Evolutionary conservation across 2,329 filamentous ascomycete genomes (phyloP).

Genomic region (Fusarium sororula): DNA sequence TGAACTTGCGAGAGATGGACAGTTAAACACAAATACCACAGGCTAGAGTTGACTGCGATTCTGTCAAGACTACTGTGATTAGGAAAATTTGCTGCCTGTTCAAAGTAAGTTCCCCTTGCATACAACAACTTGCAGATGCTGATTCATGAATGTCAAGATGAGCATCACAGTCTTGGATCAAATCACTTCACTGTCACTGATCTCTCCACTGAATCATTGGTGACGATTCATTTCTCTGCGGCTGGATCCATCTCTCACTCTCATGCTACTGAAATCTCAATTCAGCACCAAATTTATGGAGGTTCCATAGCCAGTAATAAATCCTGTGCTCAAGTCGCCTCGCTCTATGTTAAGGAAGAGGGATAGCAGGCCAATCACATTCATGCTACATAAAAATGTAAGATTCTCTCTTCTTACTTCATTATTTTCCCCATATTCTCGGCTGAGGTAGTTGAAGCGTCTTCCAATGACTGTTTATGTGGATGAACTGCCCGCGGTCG

Average conservation of each 20-base stretch:
- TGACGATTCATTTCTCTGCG: accelerated
- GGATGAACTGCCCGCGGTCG: accelerated
- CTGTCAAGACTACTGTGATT: background rate
- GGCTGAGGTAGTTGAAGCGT: accelerated
- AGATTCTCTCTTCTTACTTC: accelerated
- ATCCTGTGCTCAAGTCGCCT: accelerated
- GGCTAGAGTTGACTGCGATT: accelerated
- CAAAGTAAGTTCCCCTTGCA: accelerated
- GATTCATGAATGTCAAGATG: accelerated
- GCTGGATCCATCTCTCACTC: accelerated
- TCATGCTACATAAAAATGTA: accelerated
- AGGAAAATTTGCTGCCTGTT: too few relatives aligned
- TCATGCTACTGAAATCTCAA: accelerated
- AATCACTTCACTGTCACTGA: background rate
- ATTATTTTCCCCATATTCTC: accelerated
- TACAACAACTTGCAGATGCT: too few relatives aligned
- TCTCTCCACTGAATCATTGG: accelerated
- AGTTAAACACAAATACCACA: background rate
- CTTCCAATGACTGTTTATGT: accelerated
- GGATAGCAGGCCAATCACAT: accelerated
- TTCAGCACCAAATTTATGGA: accelerated
- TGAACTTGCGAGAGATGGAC: background rate
- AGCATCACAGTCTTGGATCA: background rate
- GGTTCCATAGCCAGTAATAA: accelerated
- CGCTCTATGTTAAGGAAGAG: accelerated